Conservation (phyloP, 805 yeast genomes). For the Myxozyma sirexii region DNA sequence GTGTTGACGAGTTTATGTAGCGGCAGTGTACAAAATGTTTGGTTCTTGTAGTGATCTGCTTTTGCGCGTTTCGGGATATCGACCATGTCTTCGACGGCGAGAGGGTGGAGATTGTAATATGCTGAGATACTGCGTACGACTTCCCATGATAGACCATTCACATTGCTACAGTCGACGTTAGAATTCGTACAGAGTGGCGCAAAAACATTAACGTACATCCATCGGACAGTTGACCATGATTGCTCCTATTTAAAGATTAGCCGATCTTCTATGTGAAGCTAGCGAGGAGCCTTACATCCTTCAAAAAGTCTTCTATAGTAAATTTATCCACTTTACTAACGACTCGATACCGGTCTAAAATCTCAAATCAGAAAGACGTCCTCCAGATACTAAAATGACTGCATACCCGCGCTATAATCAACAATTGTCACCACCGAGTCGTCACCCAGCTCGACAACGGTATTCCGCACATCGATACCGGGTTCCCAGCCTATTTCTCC, state of each 20-base stretch:
- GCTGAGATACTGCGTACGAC: constrained; percentile 53
- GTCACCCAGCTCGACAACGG: constrained; percentile 53
- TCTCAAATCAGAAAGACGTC: too few relatives aligned
- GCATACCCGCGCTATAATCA: constrained; percentile 49
- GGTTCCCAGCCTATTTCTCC: constrained; percentile 56
- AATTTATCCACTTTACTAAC: constrained; percentile 48
- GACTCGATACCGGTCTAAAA: constrained; percentile 47
- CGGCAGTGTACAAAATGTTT: constrained; percentile 57
- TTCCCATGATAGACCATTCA: constrained; percentile 65
- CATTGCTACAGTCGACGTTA: constrained; percentile 41
- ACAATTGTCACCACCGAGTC: constrained; percentile 59
- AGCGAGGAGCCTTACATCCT: constrained; percentile 2
- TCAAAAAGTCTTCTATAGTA: constrained; percentile 29
- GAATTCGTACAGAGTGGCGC: constrained; percentile 54
- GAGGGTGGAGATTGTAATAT: constrained; percentile 53
- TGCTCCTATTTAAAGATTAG: constrained; percentile 7
- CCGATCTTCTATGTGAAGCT: background rate
- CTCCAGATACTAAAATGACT: background rate
- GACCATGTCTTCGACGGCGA: constrained; percentile 64
- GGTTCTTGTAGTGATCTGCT: constrained; percentile 55
- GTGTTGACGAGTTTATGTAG: constrained; percentile 50
- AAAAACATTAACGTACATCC: constrained; percentile 29
- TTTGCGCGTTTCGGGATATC: constrained; percentile 66
- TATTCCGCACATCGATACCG: constrained; percentile 55
- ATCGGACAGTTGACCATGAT: constrained; percentile 32